These are phyloP conservation scores for Syzygium malaccense DNA, from an alignment of 441 rosid species.

Conservation along the genomic window DNA sequence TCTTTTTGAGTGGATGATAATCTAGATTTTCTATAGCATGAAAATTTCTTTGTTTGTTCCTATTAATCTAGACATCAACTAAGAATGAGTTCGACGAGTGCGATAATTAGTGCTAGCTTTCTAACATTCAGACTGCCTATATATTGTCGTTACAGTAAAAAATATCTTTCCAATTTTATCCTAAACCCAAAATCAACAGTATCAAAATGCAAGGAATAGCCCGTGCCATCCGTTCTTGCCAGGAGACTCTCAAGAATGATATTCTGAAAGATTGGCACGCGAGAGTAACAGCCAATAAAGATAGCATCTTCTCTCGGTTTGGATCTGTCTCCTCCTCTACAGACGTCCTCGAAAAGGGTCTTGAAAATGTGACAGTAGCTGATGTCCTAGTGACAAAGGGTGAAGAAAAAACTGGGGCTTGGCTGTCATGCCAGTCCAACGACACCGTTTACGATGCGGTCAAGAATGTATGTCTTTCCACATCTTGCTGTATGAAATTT, in stretches of 20 bases:
- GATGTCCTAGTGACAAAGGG: slow-evolving; percentile 59
- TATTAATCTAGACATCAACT: neutral
- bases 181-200: neutral
- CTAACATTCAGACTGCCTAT: neutral
- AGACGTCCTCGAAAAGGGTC: slow-evolving; percentile 42
- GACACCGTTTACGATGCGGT: slow-evolving; percentile 69
- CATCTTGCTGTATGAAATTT: neutral
- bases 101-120: neutral
- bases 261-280: slow-evolving; percentile 11
- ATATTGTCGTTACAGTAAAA: neutral
- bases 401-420: slow-evolving; percentile 39
- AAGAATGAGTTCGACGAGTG: neutral
- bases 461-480: slow-evolving; percentile 40
- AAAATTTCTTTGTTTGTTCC: neutral
- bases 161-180: neutral
- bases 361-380: slow-evolving; percentile 66
- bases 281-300: slow-evolving; percentile 1
- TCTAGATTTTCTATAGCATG: neutral
- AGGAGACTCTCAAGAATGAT: slow-evolving; percentile 22
- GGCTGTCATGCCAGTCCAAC: slow-evolving; percentile 53
- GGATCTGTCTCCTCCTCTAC: slow-evolving; percentile 23
- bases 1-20: neutral
- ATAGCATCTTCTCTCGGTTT: slow-evolving; percentile 17
- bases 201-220: slow-evolving; percentile 28
- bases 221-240: slow-evolving; percentile 28